A percentile compares a stretch with the other conserved stretches of the same genome.
These are phyloP conservation scores for Rhodotorula taiwanensis DNA, from an alignment of 768 basidiomycete genomes.

Conservation along the genomic window DNA sequence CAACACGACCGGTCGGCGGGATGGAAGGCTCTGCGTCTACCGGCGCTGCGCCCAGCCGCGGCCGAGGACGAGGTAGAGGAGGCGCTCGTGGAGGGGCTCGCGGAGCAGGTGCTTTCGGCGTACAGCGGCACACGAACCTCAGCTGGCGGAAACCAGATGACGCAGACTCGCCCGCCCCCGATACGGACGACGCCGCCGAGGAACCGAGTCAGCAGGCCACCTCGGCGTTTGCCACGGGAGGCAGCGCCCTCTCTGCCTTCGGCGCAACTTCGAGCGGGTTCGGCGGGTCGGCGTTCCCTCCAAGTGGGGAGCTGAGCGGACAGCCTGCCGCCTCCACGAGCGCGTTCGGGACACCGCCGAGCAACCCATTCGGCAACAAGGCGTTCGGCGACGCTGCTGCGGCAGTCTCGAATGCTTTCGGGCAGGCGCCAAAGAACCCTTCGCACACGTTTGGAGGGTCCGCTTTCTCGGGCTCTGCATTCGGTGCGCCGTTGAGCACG, in stretches of 20 bases:
- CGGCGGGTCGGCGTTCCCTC: background rate
- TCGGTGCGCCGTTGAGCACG: background rate
- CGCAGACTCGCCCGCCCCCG: background rate
- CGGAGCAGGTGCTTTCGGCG: background rate
- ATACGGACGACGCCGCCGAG: background rate
- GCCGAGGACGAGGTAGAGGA: too few species aligned
- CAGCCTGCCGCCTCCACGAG: background rate
- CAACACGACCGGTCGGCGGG: too few species aligned
- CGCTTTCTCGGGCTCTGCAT: background rate
- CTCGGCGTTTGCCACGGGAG: too few species aligned
- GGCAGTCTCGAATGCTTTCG: background rate
- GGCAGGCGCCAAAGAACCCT: background rate
- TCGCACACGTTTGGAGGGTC: background rate
- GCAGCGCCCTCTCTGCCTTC: constrained; percentile 15
- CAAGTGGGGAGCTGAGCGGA: background rate
- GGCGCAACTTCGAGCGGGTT: background rate
- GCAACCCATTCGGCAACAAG: background rate
- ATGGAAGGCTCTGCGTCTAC: background rate
- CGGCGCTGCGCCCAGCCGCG: background rate
- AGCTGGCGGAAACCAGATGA: constrained; percentile 6
- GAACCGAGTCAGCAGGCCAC: too few species aligned
- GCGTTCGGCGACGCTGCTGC: too few species aligned
- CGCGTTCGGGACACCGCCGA: background rate
- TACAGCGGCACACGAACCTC: background rate
- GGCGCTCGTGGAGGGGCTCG: too few species aligned